Conservation (phyloP, 176 grass and related monocot genomes). For the Puya raimondii region DNA sequence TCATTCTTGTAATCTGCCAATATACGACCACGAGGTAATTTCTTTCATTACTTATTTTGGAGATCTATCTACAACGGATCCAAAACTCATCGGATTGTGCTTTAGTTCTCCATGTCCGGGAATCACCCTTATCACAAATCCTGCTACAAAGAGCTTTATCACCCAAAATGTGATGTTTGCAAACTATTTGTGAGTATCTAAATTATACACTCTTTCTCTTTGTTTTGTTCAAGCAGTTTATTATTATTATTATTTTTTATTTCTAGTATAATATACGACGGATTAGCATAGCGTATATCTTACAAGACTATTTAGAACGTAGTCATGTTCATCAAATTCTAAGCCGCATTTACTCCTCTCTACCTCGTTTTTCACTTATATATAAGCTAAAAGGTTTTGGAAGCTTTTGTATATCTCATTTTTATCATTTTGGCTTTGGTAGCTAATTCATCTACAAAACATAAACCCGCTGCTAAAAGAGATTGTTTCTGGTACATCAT, state of each 20-base stretch:
- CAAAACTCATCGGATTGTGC: not conserved
- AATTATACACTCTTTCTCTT: slow-evolving; percentile 6
- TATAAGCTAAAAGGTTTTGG: too few species aligned
- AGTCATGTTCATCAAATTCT: too few species aligned
- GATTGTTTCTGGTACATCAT: too few species aligned
- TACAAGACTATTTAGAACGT: too few species aligned
- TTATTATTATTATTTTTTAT: slow-evolving; percentile 9
- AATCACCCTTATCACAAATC: slow-evolving; percentile 76
- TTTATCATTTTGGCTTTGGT: too few species aligned
- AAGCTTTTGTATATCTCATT: too few species aligned
- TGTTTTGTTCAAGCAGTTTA: slow-evolving; percentile 8
- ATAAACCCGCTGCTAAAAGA: too few species aligned
- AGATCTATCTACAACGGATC: not conserved
- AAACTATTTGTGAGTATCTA: slow-evolving; percentile 54
- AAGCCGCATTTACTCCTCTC: too few species aligned
- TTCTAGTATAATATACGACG: slow-evolving; percentile 1
- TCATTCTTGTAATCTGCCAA: slow-evolving; percentile 68
- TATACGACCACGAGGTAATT: slow-evolving; percentile 76
- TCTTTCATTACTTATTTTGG: not conserved
- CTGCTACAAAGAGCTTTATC: slow-evolving; percentile 70
- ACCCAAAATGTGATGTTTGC: slow-evolving; percentile 93
- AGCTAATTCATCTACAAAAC: too few species aligned
- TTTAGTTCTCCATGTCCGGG: slow-evolving; percentile 65
- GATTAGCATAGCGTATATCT: too few species aligned
- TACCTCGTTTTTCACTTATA: too few species aligned